phyloP scores from a whole-genome alignment of 2,329 filamentous ascomycete species.

The Harringtonia aguacate region DNA sequence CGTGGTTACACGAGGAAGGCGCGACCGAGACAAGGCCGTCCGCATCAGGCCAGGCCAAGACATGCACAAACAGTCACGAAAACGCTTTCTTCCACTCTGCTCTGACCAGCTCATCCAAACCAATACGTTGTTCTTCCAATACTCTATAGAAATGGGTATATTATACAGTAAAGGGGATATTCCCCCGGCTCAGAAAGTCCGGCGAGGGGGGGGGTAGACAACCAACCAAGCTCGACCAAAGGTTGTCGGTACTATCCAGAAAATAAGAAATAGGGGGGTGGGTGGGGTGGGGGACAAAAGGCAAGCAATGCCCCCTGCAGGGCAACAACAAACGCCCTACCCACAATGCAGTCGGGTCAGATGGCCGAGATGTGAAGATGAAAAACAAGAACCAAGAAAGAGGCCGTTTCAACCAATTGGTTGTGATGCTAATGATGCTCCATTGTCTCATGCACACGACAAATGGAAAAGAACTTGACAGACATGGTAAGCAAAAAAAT shows the following conservation, averaged over 20 bases:
- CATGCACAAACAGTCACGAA: too few relatives aligned
- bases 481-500: neutral
- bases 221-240: too few relatives aligned
- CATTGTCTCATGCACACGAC: neutral
- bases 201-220: too few relatives aligned
- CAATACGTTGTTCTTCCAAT: too few relatives aligned
- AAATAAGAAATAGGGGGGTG: neutral
- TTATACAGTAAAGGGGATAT: too few relatives aligned
- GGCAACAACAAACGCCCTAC: neutral
- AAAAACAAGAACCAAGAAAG: neutral
- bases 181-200: too few relatives aligned
- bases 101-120: too few relatives aligned
- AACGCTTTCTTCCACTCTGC: too few relatives aligned
- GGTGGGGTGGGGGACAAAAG: neutral
- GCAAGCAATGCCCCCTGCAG: too few relatives aligned
- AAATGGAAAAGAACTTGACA: neutral
- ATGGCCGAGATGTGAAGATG: neutral
- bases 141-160: neutral
- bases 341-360: slow-evolving; percentile 2
- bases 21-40: too few relatives aligned
- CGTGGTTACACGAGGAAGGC: too few relatives aligned
- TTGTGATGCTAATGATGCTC: slow-evolving; percentile 1
- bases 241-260: neutral
- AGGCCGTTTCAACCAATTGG: neutral
- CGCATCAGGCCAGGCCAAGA: too few relatives aligned